Evolutionary conservation across 1,139 yeast genomes (phyloP).

Genomic region (Yamadazyma sp.): DNA sequence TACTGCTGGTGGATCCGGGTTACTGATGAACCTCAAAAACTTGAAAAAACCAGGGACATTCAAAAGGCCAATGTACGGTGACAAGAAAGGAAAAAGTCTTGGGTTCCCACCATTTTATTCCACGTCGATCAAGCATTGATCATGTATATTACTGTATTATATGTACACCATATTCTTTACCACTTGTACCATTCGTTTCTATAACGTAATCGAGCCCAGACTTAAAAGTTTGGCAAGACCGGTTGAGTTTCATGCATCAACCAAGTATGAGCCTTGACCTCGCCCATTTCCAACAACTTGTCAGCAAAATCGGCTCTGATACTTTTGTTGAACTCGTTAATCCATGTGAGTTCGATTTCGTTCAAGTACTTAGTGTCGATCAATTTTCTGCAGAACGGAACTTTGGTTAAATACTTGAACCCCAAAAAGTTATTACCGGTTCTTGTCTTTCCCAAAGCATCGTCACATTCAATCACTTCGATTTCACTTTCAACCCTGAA

Average conservation of each 20-base stretch:
- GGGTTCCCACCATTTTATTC: slow-evolving; percentile 29
- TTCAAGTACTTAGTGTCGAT: slow-evolving; percentile 40
- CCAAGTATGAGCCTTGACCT: slow-evolving; percentile 41
- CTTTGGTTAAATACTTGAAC: slow-evolving; percentile 52
- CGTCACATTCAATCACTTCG: slow-evolving; percentile 38
- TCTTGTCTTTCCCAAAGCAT: slow-evolving; percentile 34
- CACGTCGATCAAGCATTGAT: slow-evolving; percentile 22
- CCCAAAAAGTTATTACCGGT: slow-evolving; percentile 36
- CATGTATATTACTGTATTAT: slow-evolving; percentile 11
- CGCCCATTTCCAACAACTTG: slow-evolving; percentile 37
- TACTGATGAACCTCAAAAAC: slow-evolving; percentile 20
- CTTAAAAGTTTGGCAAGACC: slow-evolving; percentile 15
- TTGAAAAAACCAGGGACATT: slow-evolving; percentile 56
- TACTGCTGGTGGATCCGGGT: slow-evolving; percentile 10
- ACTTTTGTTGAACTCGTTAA: slow-evolving; percentile 45
- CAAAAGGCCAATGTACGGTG: slow-evolving; percentile 30
- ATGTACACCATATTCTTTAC: not conserved
- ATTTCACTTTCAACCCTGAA: slow-evolving; percentile 56
- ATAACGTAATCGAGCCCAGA: no score
- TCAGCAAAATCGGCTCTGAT: slow-evolving; percentile 38
- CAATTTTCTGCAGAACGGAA: slow-evolving; percentile 52
- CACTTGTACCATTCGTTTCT: no score
- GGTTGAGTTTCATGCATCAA: slow-evolving; percentile 38
- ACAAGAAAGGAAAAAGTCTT: slow-evolving; percentile 23
- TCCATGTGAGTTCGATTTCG: slow-evolving; percentile 49